Conservation (phyloP, 305 asterid species). For the Solanum hybrid region DNA sequence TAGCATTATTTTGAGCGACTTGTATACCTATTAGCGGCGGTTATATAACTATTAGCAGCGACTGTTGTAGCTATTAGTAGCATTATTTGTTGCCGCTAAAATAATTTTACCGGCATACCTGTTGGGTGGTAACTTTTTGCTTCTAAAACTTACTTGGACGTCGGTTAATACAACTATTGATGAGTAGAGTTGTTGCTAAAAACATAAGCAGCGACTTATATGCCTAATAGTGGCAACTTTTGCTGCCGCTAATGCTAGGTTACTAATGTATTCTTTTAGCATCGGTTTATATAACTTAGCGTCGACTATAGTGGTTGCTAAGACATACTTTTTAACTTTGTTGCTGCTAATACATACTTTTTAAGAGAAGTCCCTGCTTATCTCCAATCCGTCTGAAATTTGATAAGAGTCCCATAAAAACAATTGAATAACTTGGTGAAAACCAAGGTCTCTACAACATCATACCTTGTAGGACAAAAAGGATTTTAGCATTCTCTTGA, state of each 20-base stretch:
- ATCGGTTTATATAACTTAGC: background rate
- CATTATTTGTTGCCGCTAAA: background rate
- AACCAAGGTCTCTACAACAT: background rate
- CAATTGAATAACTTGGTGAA: background rate
- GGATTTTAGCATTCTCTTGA: background rate
- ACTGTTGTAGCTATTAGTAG: background rate
- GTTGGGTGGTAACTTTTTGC: background rate
- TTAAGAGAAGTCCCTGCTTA: background rate
- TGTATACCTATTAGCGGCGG: background rate
- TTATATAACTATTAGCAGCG: background rate
- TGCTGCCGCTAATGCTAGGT: background rate
- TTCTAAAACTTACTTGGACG: background rate
- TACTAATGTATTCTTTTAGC: too few species aligned
- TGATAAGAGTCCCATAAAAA: background rate
- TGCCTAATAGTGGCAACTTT: background rate
- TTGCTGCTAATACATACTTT: background rate
- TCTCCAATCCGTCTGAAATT: background rate
- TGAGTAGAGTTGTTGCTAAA: background rate
- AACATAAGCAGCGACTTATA: background rate
- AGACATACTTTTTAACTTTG: background rate
- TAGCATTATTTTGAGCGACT: background rate
- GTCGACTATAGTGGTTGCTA: background rate
- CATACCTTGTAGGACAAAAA: background rate
- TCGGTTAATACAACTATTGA: background rate
- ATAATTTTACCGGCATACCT: background rate